Evolutionary conservation across 257 asterid species (phyloP).

Genomic region (Rubia yunnanensis): DNA sequence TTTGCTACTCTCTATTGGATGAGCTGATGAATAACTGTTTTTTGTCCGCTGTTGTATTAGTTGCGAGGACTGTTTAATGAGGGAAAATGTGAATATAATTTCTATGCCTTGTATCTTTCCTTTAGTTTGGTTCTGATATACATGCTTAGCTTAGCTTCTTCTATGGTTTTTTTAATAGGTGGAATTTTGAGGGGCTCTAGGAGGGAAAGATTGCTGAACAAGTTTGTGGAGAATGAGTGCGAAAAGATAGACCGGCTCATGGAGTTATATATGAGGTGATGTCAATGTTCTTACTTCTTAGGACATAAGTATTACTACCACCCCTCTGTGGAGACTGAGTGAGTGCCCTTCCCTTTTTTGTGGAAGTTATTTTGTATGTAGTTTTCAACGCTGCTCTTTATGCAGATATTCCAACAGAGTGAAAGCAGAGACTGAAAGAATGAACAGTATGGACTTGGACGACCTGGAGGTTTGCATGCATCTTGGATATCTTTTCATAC

Average conservation of each 20-base stretch:
- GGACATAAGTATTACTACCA: conserved; percentile 1
- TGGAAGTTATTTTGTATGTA: neutral
- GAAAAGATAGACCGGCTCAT: conserved; percentile 95
- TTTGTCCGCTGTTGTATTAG: neutral
- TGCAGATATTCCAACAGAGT: conserved; percentile 80
- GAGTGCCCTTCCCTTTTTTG: neutral
- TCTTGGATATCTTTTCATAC: conserved; percentile 2
- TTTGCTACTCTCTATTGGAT: neutral
- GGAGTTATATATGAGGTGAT: conserved; percentile 92
- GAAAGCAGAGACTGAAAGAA: conserved; percentile 60
- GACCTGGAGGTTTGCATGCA: conserved; percentile 62
- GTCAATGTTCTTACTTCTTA: conserved; percentile 8
- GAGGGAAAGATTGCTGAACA: conserved; percentile 83
- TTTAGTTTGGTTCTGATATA: neutral
- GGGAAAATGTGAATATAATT: neutral
- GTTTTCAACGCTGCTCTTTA: conserved; percentile 1
- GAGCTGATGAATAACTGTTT: neutral
- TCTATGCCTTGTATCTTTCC: neutral
- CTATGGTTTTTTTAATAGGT: conserved; percentile 31
- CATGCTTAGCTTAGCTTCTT: neutral
- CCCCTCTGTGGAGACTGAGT: neutral
- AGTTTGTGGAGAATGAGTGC: conserved; percentile 92
- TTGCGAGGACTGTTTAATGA: neutral
- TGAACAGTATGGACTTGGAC: conserved; percentile 60
- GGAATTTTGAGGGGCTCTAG: conserved; percentile 96